Evolutionary conservation across 257 asterid genomes (phyloP), one percentile per base, ranked within the genome.

Genomic region (Solanum phureja): DNA sequence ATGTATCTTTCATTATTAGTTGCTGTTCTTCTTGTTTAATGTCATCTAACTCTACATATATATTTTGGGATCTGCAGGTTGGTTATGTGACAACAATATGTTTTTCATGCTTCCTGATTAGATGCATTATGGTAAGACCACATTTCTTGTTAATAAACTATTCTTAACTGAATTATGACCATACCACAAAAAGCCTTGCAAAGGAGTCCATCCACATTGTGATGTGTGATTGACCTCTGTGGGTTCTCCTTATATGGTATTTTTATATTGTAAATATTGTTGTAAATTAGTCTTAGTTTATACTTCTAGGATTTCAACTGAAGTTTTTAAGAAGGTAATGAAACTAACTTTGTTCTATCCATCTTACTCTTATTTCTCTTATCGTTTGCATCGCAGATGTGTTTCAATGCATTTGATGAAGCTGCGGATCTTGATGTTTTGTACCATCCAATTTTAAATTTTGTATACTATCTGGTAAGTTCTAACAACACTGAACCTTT

Each of bases 31-130:
- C 31, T 72, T 11, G 40, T 37, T 27, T 83, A 40, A 76, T 62
- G 31, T 76, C 16, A 52, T 46, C 56, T 44, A 73, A 89, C 86
- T 88, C 85, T 83, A 64, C 74, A 13, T 74, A 23, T 58, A 19
- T 73, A 58, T 84, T 87, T 89, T 84, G 90, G 52, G 83, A 83
- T 46, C 23, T 90, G 64, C 96, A 97, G 99, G 99, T 97, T 92
- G 99, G 99, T 92, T 97, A 97, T 86, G 99, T 97, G 76, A 97
- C 99, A 10, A 94, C 99, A 11, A 95, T 97, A 89, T 97, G 99
- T n/a, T n/a, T n/a, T n/a, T n/a, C n/a, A n/a, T n/a, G n/a, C n/a
- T n/a, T n/a, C n/a, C n/a, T n/a, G n/a, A 71, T 94, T 74, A 92
- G 99, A 92, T 95, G 99, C 89, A 90, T 97, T 86, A 95, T 97